Evolutionary conservation across 371 early-diverging fungal genomes (phyloP), one percentile per base, ranked within the genome.

Genomic region (Apophysomyces ossiformis): DNA sequence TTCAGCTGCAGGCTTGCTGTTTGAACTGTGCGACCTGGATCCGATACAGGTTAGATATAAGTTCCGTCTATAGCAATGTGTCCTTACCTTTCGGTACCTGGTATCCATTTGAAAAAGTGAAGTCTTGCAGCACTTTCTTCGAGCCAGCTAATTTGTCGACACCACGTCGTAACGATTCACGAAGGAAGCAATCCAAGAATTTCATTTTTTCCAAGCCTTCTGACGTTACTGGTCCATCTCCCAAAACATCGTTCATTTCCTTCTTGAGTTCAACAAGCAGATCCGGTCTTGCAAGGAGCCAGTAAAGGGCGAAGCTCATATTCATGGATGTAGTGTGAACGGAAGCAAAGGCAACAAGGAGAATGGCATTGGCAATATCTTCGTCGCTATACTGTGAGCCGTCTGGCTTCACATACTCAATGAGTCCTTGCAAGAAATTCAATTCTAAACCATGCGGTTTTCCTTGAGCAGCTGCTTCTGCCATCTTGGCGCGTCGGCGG

Each of bases 271-370:
- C 26, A 9, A 59, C 57, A 13, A 47, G 57, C 3, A 78, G 41
- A 59, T 80, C 81, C 26, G 78, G 76, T 45, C 76, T 74, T 32
- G 69, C 70, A 39, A 77, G 38, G 16, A 80, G 58, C 76, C 78
- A 78, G 43, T 71, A 73, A 8, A 76, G 44, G 12, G 61, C 59
- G 57, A 69, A 76, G 37, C 67, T 65, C 39, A 70, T 46, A n/a
- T 75, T 70, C 64, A 61, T 66, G 0, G 76, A 67, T 7, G 76
- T 77, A 1, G 76, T 74, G 26, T 80, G 80, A 0, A 77, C 80
- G 15, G 80, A 73, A 4, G 80, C 78, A 62, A 78, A 80, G 2
- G 78, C 81, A 37, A 77, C 16, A 16, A 75, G 21, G n/a, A 80
- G 58, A 9, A 75, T 57, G 15, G 70, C 36, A 7, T 69, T 63